Percentiles rank a stretch among this genome's conserved stretches.
Evolutionary conservation across 1,139 yeast genomes (phyloP).

Genomic region (Pneumocystis carinii): DNA sequence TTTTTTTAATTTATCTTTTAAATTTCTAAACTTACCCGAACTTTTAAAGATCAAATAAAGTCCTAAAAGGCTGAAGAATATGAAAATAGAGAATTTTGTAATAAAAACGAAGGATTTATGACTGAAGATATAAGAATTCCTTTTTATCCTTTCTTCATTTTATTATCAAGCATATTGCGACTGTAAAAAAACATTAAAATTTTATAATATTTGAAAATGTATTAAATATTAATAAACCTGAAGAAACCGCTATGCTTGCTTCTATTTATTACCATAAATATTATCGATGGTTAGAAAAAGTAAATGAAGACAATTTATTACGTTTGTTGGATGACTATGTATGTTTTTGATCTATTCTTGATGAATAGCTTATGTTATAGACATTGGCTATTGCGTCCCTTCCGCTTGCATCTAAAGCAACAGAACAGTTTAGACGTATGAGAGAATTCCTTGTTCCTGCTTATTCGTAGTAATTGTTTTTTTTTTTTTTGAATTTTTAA

Average conservation of each 20-base stretch:
- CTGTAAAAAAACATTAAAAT: not conserved
- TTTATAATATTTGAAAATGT: not conserved
- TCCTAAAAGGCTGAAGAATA: not conserved
- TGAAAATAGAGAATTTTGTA: not conserved
- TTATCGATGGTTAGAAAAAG: not conserved
- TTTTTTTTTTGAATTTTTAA: not conserved
- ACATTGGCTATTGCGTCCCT: constrained; percentile 11
- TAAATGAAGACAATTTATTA: not conserved
- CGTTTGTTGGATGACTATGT: not conserved
- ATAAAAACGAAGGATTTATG: not conserved
- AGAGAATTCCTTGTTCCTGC: constrained; percentile 16
- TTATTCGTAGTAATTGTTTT: constrained; percentile 5
- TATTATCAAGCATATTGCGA: not conserved
- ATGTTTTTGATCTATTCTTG: not conserved
- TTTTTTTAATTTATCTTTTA: too few relatives aligned
- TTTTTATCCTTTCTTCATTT: not conserved
- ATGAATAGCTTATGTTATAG: not conserved
- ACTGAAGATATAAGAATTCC: not conserved
- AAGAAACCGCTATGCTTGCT: constrained; percentile 7
- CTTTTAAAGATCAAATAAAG: too few relatives aligned
- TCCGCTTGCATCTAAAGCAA: constrained; percentile 14
- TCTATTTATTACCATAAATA: constrained; percentile 5
- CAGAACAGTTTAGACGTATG: constrained; percentile 14
- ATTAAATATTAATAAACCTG: constrained; percentile 1
- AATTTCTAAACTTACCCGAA: too few relatives aligned